Evolutionary conservation across 1,284 basidiomycete genomes (phyloP).

Genomic region (Fomitopsis schrenkii): DNA sequence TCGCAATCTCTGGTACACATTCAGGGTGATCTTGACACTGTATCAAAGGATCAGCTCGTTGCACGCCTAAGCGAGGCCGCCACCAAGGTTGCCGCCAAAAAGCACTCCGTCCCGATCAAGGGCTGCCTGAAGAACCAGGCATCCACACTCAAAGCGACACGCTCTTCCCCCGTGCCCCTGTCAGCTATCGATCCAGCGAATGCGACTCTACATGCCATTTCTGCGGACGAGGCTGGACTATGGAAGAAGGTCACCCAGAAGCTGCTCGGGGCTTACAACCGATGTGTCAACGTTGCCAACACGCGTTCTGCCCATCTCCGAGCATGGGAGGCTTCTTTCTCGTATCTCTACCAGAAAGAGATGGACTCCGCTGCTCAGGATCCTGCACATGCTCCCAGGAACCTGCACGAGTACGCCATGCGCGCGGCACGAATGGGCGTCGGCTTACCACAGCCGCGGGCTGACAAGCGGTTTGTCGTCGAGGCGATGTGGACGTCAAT

Average conservation of each 20-base stretch:
- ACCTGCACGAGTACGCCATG: constrained; percentile 43
- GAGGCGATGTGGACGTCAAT: constrained; percentile 50
- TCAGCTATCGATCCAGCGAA: constrained; percentile 15
- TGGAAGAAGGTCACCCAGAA: constrained; percentile 35
- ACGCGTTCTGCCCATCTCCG: constrained; percentile 45
- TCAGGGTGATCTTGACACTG: constrained; percentile 20
- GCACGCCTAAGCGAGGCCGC: constrained; percentile 9
- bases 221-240: constrained; percentile 22
- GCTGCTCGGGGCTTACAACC: constrained; percentile 33
- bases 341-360: constrained; percentile 45
- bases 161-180: constrained; percentile 13
- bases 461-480: constrained; percentile 49
- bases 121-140: constrained; percentile 4
- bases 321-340: constrained; percentile 51
- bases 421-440: constrained; percentile 40
- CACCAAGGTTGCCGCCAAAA: constrained; percentile 7
- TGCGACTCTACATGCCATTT: constrained; percentile 26
- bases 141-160: constrained; percentile 12
- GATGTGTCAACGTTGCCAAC: constrained; percentile 31
- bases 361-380: constrained; percentile 32
- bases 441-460: constrained; percentile 50
- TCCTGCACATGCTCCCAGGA: constrained; percentile 31
- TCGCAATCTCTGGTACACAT: constrained; percentile 34
- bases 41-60: constrained; percentile 6
- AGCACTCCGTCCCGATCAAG: constrained; percentile 8